Evolutionary conservation across 805 yeast species (phyloP).

Genomic region (Suhomyces emberorum): DNA sequence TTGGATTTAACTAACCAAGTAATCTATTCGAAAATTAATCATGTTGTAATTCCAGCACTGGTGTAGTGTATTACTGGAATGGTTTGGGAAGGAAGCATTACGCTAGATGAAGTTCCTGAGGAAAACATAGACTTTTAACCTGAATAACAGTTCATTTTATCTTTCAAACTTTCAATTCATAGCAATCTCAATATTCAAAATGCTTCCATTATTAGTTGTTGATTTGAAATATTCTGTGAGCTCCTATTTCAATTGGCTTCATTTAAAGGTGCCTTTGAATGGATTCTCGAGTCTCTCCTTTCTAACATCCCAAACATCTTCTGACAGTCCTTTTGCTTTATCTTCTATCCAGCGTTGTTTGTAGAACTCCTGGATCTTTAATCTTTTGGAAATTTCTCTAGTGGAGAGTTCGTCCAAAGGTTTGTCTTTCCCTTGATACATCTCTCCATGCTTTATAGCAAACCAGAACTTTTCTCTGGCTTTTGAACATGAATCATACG

Average conservation of each 20-base stretch:
- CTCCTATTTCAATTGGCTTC: too few species aligned
- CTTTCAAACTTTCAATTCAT: neutral
- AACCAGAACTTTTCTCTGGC: constrained; percentile 77
- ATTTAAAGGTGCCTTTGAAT: constrained; percentile 5
- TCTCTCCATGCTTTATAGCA: constrained; percentile 57
- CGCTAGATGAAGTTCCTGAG: too few species aligned
- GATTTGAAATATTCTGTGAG: too few species aligned
- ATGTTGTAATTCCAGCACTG: too few species aligned
- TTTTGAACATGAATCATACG: constrained; percentile 64
- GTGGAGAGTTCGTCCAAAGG: constrained; percentile 31
- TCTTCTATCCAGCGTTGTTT: constrained; percentile 59
- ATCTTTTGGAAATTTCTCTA: constrained; percentile 48
- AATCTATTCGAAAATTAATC: too few species aligned
- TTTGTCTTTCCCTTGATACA: constrained; percentile 22
- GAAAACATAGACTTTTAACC: too few species aligned
- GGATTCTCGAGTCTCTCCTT: constrained; percentile 22
- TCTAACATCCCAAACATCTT: constrained; percentile 72
- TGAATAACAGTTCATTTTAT: too few species aligned
- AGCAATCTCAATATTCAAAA: too few species aligned
- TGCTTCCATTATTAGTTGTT: too few species aligned
- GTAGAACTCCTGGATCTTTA: constrained; percentile 65
- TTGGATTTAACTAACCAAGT: too few species aligned
- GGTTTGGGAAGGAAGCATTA: too few species aligned
- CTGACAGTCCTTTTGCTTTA: constrained; percentile 68
- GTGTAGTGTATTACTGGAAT: too few species aligned